Evolutionary conservation across 2,329 filamentous ascomycete genomes (phyloP), one percentile per base, ranked within the genome.

Genomic region (Alternaria incomplexa): DNA sequence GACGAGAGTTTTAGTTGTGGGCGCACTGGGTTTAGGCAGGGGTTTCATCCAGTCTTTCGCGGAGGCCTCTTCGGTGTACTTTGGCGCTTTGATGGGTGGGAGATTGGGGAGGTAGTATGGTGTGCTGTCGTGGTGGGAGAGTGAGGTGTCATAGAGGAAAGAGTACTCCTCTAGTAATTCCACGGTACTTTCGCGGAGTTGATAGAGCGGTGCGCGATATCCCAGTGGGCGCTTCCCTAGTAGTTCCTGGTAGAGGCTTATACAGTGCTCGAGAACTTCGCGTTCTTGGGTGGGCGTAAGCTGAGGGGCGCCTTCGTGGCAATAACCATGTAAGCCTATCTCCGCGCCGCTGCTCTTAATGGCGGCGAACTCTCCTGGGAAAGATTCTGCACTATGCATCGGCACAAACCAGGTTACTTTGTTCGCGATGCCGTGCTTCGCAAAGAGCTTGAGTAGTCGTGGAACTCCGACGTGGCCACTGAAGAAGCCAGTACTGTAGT

Each of bases 371-470:
- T 87, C 81, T 3, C 78, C 73, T 0, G 86, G 86, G 64, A 89
- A 89, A 10, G 83, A 87, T 66, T 89, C 87, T 54, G 86, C 81
- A 0, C 83, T 86, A 75, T 89, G 87, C 50, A 87, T 86, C 0
- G 87, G 87, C 11, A 89, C 83, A 69, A 87, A 88, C 87, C 86
- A 89, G 4, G 86, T 88, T 26, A 86, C 81, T 62, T 84, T 85
- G 26, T 86, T 80, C 4, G 85, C 78, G 23, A 89, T 82, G 2
- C 75, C 71, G 45, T 85, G 81, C 67, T 84, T 85, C 30, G 82
- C 80, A 70, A 89, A 85, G 54, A 89, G 77, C 48, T 82, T 84
- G 10, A 89, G 77, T 3, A 89, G 80, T 10, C 86, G 82, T 0
- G 84, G 84, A 0, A 87, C 86, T 32, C 86, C 87, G n/a, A 88